These are phyloP conservation scores for Coleophoma eucalyptorum DNA, from an alignment of 2,329 filamentous ascomycete genomes.

Conservation along the genomic window DNA sequence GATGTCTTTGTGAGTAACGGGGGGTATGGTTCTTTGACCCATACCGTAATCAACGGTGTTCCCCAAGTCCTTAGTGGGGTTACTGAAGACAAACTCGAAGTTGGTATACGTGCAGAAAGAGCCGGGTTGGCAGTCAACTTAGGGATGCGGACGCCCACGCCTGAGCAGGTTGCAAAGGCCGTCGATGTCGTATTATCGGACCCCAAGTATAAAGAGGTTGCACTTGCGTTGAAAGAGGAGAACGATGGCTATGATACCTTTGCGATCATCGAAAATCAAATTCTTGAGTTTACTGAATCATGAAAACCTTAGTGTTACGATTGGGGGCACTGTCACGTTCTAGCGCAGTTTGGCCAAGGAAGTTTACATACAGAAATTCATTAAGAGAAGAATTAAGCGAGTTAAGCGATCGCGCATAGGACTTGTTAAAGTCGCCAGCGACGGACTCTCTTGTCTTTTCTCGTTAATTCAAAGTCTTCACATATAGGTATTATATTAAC, in stretches of 20 bases:
- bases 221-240: slow-evolving; percentile 11
- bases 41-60: slow-evolving; percentile 26
- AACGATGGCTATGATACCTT: slow-evolving; percentile 13
- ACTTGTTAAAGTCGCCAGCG: too few species aligned
- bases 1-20: slow-evolving; percentile 32
- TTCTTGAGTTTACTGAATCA: slow-evolving; percentile 12
- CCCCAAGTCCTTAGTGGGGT: slow-evolving; percentile 30
- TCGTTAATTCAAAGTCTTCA: too few species aligned
- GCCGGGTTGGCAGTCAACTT: slow-evolving; percentile 33
- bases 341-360: too few species aligned
- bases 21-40: slow-evolving; percentile 31
- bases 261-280: slow-evolving; percentile 8
- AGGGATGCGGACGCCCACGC: slow-evolving; percentile 9
- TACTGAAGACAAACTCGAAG: slow-evolving; percentile 30
- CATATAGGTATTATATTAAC: too few species aligned
- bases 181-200: slow-evolving; percentile 13
- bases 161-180: slow-evolving; percentile 8
- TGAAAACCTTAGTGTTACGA: too few species aligned
- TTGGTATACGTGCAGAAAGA: slow-evolving; percentile 26
- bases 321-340: too few species aligned
- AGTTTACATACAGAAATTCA: too few species aligned
- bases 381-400: too few species aligned
- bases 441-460: too few species aligned
- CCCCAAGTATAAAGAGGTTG: slow-evolving; percentile 11
- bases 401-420: too few species aligned